Evolutionary conservation across 192 early-diverging fungal genomes (phyloP).

Genomic region (Coemansia reversa): DNA sequence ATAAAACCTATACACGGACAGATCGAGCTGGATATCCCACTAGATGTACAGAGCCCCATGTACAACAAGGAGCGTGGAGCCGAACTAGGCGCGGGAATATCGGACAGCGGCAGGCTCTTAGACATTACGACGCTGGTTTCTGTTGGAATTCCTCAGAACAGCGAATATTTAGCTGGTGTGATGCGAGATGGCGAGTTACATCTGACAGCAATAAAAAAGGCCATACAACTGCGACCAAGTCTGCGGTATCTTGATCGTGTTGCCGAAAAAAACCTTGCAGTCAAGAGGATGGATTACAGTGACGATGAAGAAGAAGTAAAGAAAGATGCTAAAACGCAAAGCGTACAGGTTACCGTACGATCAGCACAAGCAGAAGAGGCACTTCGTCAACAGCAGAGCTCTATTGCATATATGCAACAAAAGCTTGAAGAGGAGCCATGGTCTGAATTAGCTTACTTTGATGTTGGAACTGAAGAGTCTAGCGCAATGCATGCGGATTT

Average conservation of each 20-base stretch:
- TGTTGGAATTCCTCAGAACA: conserved; percentile 69
- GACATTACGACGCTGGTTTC: conserved; percentile 82
- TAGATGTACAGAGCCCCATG: conserved; percentile 68
- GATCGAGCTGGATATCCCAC: conserved; percentile 81
- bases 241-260: conserved; percentile 91
- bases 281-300: conserved; percentile 66
- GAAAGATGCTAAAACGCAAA: conserved; percentile 31
- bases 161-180: conserved; percentile 82
- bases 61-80: conserved; percentile 80
- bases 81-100: conserved; percentile 72
- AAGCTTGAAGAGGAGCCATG: conserved; percentile 72
- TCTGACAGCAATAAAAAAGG: conserved; percentile 70
- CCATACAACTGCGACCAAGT: conserved; percentile 83
- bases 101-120: conserved; percentile 70
- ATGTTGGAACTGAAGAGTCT: conserved; percentile 47
- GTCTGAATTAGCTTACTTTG: conserved; percentile 65
- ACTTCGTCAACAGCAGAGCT: conserved; percentile 59
- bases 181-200: conserved; percentile 83
- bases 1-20: conserved; percentile 81
- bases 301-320: conserved; percentile 70
- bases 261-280: conserved; percentile 69
- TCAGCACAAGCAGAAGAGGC: conserved; percentile 64
- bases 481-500: conserved; percentile 12
- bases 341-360: conserved; percentile 58
- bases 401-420: conserved; percentile 56